Base-by-base conservation (phyloP, 495 filamentous ascomycete genomes). In the Penicillium salamii region DNA sequence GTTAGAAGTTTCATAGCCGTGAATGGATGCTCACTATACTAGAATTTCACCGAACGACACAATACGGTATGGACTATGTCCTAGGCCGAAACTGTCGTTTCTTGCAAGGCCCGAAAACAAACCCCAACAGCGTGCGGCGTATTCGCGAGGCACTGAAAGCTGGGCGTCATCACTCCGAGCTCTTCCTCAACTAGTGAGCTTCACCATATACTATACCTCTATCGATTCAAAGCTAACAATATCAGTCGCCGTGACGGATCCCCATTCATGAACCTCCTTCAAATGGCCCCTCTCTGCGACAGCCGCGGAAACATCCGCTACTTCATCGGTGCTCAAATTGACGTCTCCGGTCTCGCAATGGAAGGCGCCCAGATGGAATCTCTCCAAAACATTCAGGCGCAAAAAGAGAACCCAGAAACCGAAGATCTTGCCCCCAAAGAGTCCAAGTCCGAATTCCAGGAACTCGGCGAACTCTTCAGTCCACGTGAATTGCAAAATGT, bases 111-210 rank as follows among this genome's bases (percentile, higher is more conserved):
- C 78, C 78, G 11, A 78, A 77, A 48, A 80, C 81, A 15, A 72
- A 74, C 26, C 58, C 61, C 6, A 61, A 70, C 35, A 69, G 81
- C 32, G 71, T 83, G 2, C 61, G 68, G 35, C 76, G 86, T 35
- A 71, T 90, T 14, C 65, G 74, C 29, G 73, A 79, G 28, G 79
- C 78, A 2, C 54, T 89, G 4, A 61, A 74, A n/a, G 71, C 65
- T 1, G 80, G 81, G 11, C 71, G 79, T 43, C 83, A 87, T 54
- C 78, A 86, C 37, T 85, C 76, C 37, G 87, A 89, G 54, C 70
- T 83, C 0, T 70, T 89, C 6, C 67, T 88, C 0, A 87, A 89
- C 59, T 89, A 89, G 80, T 81, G 66, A 49, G 78, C 18, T 35
- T n/a, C 1, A 11, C 15, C 12, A 3, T 12, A 7, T 14, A 5